Percentiles rank a stretch among this genome's conserved stretches.
phyloP scores from a whole-genome alignment of 2,329 filamentous ascomycete genomes.

The Chaetomium strumarium region DNA sequence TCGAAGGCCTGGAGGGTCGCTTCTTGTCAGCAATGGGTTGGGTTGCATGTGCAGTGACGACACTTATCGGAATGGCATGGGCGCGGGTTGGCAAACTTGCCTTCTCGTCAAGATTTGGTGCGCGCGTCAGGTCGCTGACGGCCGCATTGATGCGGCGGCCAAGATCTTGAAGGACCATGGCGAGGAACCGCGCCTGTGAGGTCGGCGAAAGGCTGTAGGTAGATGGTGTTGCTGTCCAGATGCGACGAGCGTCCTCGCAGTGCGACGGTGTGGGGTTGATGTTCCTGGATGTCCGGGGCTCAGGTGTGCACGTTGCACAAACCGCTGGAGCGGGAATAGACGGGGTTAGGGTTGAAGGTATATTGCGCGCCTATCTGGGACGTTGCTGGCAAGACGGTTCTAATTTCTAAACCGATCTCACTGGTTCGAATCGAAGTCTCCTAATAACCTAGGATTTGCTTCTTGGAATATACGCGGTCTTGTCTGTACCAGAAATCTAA shows the following conservation, averaged over 20 bases:
- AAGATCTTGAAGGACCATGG: conserved; percentile 98
- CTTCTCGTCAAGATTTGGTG: conserved; percentile 94
- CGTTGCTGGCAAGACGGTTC: too few species aligned
- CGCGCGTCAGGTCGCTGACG: conserved; percentile 85
- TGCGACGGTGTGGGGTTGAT: background rate
- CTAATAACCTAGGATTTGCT: too few species aligned
- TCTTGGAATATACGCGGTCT: too few species aligned
- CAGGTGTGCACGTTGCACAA: too few species aligned
- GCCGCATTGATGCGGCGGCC: conserved; percentile 97
- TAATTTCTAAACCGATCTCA: too few species aligned
- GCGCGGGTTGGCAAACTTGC: conserved; percentile 36
- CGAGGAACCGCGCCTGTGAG: conserved; percentile 11
- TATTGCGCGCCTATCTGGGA: too few species aligned
- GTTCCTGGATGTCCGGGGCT: too few species aligned
- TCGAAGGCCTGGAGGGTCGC: conserved; percentile 69
- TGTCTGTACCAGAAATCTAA: background rate
- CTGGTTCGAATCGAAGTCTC: too few species aligned
- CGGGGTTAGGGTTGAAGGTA: too few species aligned
- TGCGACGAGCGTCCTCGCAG: background rate
- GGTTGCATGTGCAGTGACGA: too few species aligned
- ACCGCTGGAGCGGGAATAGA: too few species aligned
- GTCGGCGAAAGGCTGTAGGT: conserved; percentile 4
- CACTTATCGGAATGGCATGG: background rate
- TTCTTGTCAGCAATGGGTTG: conserved; percentile 30
- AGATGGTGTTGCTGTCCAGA: background rate